Percentiles rank a stretch among this genome's conserved stretches.
phyloP scores from a whole-genome alignment of 148 eudicot genomes.

The Cornus florida region DNA sequence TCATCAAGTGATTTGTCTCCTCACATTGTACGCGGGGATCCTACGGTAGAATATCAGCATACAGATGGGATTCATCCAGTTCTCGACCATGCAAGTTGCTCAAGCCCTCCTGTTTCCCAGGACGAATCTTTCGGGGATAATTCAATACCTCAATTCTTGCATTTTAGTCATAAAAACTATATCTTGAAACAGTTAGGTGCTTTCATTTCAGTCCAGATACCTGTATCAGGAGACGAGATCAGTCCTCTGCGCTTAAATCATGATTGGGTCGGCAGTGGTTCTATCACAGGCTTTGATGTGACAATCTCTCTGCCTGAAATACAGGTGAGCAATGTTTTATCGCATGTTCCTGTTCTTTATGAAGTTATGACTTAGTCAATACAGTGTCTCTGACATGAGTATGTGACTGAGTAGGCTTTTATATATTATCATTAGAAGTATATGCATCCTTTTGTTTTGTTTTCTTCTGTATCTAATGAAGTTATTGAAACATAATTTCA shows the following conservation, averaged over 20 bases:
- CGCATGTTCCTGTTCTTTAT: neutral
- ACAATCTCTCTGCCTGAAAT: constrained; percentile 73
- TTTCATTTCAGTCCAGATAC: constrained; percentile 56
- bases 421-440: neutral
- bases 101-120: constrained; percentile 32
- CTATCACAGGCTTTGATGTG: constrained; percentile 68
- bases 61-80: constrained; percentile 25
- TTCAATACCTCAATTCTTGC: constrained; percentile 20
- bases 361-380: neutral
- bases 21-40: constrained; percentile 23
- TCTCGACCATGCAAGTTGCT: constrained; percentile 39
- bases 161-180: constrained; percentile 40
- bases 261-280: constrained; percentile 78
- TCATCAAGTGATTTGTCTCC: constrained; percentile 32
- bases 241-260: constrained; percentile 32
- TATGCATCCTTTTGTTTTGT: neutral
- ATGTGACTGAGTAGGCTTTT: neutral
- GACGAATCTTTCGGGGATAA: constrained; percentile 29
- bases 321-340: constrained; percentile 45
- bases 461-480: neutral
- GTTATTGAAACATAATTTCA: neutral
- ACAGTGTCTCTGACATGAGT: neutral
- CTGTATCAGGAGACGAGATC: constrained; percentile 29
- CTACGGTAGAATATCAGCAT: constrained; percentile 19
- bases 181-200: constrained; percentile 58